Evolutionary conservation across 1,284 basidiomycete species (phyloP).

Genomic region (Somion occarium): DNA sequence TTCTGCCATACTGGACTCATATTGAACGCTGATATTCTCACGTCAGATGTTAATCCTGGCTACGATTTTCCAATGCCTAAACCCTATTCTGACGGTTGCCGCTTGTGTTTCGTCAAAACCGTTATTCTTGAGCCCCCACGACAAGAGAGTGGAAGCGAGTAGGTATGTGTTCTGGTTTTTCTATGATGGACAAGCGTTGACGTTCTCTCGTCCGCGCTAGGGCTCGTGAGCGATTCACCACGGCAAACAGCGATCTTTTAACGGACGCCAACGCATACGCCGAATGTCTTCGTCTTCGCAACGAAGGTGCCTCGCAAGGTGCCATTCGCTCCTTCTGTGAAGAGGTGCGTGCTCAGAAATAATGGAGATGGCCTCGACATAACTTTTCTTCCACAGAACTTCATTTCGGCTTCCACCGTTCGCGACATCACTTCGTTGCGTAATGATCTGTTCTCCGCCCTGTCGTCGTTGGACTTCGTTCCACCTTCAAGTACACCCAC

Average conservation of each 20-base stretch:
- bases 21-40: no score
- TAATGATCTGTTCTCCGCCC: conserved; percentile 71
- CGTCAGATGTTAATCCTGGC: conserved; percentile 80
- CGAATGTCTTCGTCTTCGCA: conserved; percentile 52
- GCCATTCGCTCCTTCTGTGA: conserved; percentile 70
- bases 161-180: conserved; percentile 45
- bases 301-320: conserved; percentile 42
- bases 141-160: conserved; percentile 77
- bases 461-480: conserved; percentile 75
- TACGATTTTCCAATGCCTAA: conserved; percentile 76
- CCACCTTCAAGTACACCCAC: conserved; percentile 39
- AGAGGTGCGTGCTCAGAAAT: conserved; percentile 42
- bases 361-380: neutral
- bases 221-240: conserved; percentile 64
- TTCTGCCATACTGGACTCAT: no score
- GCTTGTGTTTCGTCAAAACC: conserved; percentile 87
- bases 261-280: conserved; percentile 80
- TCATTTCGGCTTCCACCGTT: conserved; percentile 71
- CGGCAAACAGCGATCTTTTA: conserved; percentile 81
- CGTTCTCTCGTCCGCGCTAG: conserved; percentile 30
- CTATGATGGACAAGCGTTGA: neutral
- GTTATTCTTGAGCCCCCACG: conserved; percentile 77
- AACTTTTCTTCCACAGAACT: conserved; percentile 52
- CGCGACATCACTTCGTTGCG: conserved; percentile 83
- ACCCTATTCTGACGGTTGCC: conserved; percentile 74